Base-by-base conservation (phyloP, 2,329 filamentous ascomycete genomes). In the Trichoderma sp. region DNA sequence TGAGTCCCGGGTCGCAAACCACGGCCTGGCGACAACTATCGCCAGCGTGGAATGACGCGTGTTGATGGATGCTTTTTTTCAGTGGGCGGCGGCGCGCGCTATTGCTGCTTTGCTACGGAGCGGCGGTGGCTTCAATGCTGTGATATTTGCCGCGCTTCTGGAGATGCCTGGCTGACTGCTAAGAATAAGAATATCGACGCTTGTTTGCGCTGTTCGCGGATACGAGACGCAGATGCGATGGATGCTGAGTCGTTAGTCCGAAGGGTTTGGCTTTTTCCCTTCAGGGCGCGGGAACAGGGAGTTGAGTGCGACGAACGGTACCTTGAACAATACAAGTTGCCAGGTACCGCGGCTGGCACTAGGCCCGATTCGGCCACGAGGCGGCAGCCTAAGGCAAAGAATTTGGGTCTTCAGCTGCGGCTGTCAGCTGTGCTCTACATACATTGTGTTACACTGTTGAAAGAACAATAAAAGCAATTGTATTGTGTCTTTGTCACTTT, bases 361-460 rank as follows among this genome's bases (percentile, higher is more conserved):
- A 77, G 80, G 77, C 82, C 81, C 78, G 78, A 80, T 81, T 76
- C 74, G 65, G 72, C 21, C 67, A 53, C 80, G 78, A 83, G 82
- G 82, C 82, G 80, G 79, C 79, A 12, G 33, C 60, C 60, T 63
- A 82, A 82, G 80, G 83, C 83, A 79, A 29, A 60, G 31, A 71
- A 56, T 63, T 63, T 16, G 56, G 62, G 14, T 14, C 3, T 24
- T 56, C 29, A 33, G 68, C 68, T 71, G 12, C 27, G 27, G 68
- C 53, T 63, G 16, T 38, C 35, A 38, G 14, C 35, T 38, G 35
- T 38, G 35, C 35, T 38, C 35, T 38, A 38, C 18, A 16, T 21
- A 18, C 14, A 67, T 21, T 7, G 14, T 27, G 18, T 38, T 64
- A 21, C 31, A 18, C 41, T 6, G 35, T 16, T 14, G 35, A 38